Conservation (phyloP, 306 rosid genomes). For the Fragaria vesca region DNA sequence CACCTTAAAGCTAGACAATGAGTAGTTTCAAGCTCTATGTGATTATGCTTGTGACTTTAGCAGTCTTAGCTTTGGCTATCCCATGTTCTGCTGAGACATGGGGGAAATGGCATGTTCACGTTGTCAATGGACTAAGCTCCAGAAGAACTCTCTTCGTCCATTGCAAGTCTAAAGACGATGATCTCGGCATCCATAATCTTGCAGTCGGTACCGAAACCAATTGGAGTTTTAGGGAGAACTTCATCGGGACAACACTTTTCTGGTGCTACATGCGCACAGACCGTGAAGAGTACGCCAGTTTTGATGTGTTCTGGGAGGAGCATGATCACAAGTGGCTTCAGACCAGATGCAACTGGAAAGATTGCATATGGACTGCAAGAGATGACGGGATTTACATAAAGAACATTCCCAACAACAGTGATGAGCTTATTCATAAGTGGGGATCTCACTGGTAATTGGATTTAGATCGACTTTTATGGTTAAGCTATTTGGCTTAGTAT, state of each 20-base stretch:
- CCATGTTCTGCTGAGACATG: neutral
- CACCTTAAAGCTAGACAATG: too few species aligned
- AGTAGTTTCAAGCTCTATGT: too few species aligned
- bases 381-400: slow-evolving; percentile 19
- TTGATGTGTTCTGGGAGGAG: slow-evolving; percentile 16
- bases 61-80: neutral
- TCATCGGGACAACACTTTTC: neutral
- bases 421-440: slow-evolving; percentile 7
- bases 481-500: too few species aligned
- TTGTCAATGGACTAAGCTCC: neutral
- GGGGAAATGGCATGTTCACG: neutral
- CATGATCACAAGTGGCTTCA: neutral
- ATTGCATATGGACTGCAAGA: slow-evolving; percentile 23
- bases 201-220: neutral
- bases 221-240: slow-evolving; percentile 18
- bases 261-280: slow-evolving; percentile 17
- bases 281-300: neutral
- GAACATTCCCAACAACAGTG: neutral
- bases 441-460: neutral
- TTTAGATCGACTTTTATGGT: too few species aligned
- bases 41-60: neutral
- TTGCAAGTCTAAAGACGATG: slow-evolving; percentile 23
- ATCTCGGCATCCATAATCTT: slow-evolving; percentile 9
- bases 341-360: neutral
- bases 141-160: neutral